These are phyloP conservation scores for Boletellus ananiceps DNA, from an alignment of 768 basidiomycete genomes.

Conservation along the genomic window DNA sequence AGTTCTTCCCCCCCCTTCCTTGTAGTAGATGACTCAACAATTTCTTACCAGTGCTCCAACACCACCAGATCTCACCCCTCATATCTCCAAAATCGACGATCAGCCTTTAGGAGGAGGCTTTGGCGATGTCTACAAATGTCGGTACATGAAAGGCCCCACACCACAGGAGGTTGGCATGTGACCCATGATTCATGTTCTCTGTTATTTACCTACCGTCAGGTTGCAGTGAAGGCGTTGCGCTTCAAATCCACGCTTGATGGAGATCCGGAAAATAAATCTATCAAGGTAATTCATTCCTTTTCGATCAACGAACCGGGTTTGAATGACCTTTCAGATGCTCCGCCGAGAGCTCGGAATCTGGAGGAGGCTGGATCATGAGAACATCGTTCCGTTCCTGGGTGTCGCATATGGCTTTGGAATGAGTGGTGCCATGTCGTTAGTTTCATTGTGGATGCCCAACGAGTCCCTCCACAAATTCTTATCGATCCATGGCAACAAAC, in stretches of 20 bases:
- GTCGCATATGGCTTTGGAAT: background rate
- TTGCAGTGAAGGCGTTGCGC: slow-evolving; percentile 6
- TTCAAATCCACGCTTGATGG: background rate
- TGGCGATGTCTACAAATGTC: slow-evolving; percentile 5
- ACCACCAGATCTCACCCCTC: background rate
- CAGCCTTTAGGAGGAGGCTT: background rate
- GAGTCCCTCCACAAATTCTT: slow-evolving; percentile 20
- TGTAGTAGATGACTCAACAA: too few species aligned
- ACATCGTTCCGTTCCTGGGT: slow-evolving; percentile 1
- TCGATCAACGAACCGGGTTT: too few species aligned
- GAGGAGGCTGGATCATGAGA: background rate
- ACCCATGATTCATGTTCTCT: background rate
- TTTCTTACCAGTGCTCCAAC: too few species aligned
- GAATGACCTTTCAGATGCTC: background rate
- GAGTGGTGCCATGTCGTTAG: background rate
- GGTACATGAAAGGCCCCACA: background rate
- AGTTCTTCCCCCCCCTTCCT: too few species aligned
- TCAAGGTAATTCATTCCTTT: background rate
- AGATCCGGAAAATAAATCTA: background rate
- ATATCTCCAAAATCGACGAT: background rate
- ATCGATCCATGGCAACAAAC: background rate
- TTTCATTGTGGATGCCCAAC: slow-evolving; percentile 28
- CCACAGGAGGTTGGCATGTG: background rate
- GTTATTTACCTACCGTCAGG: background rate
- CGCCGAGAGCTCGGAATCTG: slow-evolving; percentile 9